phyloP scores from a whole-genome alignment of 1,139 yeast genomes.

The Scheffersomyces insectosa region DNA sequence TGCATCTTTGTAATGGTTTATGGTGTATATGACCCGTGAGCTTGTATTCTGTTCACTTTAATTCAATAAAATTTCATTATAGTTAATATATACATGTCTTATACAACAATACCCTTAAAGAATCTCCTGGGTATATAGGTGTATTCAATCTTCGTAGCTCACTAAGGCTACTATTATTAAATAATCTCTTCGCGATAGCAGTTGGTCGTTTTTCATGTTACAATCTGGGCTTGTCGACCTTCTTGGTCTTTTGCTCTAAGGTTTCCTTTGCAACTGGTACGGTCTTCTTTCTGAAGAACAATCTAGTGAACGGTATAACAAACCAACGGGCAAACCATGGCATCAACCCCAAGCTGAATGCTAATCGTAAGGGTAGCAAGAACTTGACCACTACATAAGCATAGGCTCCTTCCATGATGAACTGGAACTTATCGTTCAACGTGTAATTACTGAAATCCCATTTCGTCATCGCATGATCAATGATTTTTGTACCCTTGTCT shows the following conservation, averaged over 20 bases:
- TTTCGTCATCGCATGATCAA: slow-evolving; percentile 45
- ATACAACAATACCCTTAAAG: too few relatives aligned
- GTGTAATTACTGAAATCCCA: slow-evolving; percentile 37
- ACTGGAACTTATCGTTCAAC: slow-evolving; percentile 53
- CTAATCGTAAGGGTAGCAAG: slow-evolving; percentile 59
- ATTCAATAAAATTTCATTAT: too few relatives aligned
- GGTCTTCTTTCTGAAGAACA: slow-evolving; percentile 25
- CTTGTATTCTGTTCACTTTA: too few relatives aligned
- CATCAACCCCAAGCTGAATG: slow-evolving; percentile 57
- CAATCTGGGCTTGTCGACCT: slow-evolving; percentile 35
- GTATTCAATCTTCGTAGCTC: too few relatives aligned
- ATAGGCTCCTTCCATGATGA: slow-evolving; percentile 82
- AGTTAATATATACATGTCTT: too few relatives aligned
- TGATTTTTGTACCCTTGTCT: slow-evolving; percentile 59
- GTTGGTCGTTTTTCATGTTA: slow-evolving; percentile 6
- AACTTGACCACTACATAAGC: slow-evolving; percentile 79
- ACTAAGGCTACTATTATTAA: too few relatives aligned
- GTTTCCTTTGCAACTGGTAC: slow-evolving; percentile 4
- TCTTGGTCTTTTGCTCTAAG: slow-evolving; percentile 11
- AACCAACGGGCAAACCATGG: slow-evolving; percentile 68
- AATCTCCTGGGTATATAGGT: too few relatives aligned
- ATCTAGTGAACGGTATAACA: slow-evolving; percentile 51
- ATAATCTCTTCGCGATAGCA: too few relatives aligned
- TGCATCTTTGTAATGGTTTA: too few relatives aligned
- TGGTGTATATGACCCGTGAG: too few relatives aligned